A percentile compares a stretch with the other conserved stretches of the same genome.
These are phyloP conservation scores for Lolium rigidum DNA, from an alignment of 176 grass and related monocot species.

Conservation along the genomic window DNA sequence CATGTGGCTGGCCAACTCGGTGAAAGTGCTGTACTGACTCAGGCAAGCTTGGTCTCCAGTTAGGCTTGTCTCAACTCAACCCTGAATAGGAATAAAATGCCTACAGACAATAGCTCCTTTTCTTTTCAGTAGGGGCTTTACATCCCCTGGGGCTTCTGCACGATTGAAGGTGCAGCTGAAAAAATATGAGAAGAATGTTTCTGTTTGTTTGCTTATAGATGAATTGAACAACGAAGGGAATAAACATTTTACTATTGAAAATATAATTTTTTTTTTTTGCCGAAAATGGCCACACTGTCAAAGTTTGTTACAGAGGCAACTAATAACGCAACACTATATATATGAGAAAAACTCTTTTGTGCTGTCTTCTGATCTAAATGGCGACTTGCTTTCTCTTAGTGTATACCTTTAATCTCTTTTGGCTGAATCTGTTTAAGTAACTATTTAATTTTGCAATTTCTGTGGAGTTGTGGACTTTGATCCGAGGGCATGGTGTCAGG, in stretches of 20 bases:
- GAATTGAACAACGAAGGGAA: conserved; percentile 17
- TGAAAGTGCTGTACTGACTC: conserved; percentile 8
- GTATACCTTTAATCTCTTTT: background rate
- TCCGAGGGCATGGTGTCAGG: background rate
- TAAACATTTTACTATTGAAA: background rate
- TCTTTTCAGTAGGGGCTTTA: background rate
- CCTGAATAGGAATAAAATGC: background rate
- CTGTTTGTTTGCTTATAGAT: conserved; percentile 33
- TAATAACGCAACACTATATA: background rate
- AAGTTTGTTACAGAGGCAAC: background rate
- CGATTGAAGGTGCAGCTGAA: conserved; percentile 6
- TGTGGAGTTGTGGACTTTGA: background rate
- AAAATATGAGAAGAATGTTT: conserved; percentile 4
- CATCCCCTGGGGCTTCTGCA: background rate
- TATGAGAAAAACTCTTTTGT: background rate
- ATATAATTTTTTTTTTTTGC: too few species aligned
- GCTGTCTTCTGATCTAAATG: background rate
- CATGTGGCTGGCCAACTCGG: background rate
- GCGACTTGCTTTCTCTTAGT: background rate
- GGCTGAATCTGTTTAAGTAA: background rate
- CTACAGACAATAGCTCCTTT: background rate
- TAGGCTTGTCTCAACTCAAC: conserved; percentile 31
- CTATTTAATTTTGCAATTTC: conserved; percentile 21
- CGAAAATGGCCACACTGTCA: background rate
- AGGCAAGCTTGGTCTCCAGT: background rate